These are phyloP conservation scores for Agarophyton chilense DNA, from an alignment of 23 red algal genomes.

Conservation along the genomic window DNA sequence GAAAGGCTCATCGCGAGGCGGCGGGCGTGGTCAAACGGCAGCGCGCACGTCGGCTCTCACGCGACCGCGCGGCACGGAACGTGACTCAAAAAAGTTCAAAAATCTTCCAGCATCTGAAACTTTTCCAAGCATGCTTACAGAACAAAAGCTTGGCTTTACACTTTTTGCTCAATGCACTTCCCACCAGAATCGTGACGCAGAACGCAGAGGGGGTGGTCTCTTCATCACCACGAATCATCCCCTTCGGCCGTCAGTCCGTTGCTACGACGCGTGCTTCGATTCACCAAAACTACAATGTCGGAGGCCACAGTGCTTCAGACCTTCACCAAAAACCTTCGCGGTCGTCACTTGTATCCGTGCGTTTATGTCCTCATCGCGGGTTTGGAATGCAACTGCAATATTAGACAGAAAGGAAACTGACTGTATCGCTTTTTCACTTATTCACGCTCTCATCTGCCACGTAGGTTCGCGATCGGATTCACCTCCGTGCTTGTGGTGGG, in stretches of 20 bases:
- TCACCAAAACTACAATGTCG: not conserved
- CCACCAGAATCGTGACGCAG: not conserved
- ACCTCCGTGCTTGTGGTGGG: conserved; percentile 13
- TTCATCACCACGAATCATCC: not conserved
- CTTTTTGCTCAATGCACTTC: not conserved
- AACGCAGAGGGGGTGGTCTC: no score
- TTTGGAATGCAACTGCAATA: not conserved
- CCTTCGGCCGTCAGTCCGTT: not conserved
- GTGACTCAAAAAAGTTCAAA: no score
- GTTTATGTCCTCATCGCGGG: not conserved
- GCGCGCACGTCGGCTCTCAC: no score
- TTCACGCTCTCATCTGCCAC: not conserved
- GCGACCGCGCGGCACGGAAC: not conserved
- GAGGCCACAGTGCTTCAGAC: conserved; percentile 34
- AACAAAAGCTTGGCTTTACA: not conserved
- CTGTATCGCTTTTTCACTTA: not conserved
- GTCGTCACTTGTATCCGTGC: conserved; percentile 54
- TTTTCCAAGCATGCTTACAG: conserved; percentile 15
- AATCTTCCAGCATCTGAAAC: no score
- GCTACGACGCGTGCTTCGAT: not conserved
- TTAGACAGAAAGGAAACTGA: not conserved
- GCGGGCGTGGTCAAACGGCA: no score
- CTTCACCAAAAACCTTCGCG: conserved; percentile 45
- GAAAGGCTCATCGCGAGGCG: no score
- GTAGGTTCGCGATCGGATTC: conserved; percentile 61